These are phyloP conservation scores for Penicillium arizonense DNA, from an alignment of 495 filamentous ascomycete genomes.

Conservation along the genomic window DNA sequence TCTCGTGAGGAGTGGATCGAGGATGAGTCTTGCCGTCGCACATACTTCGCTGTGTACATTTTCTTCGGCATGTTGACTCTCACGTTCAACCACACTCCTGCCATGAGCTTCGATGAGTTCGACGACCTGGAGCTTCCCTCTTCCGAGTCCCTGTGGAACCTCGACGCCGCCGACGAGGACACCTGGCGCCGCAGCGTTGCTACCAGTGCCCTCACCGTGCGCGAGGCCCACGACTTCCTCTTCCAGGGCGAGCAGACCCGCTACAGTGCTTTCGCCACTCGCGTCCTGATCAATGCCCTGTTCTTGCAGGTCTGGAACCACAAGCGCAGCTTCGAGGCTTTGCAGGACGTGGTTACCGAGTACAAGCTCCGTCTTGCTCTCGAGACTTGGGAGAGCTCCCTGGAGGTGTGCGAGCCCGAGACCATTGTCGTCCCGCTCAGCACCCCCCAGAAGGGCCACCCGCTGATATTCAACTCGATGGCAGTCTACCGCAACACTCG, in stretches of 20 bases:
- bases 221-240: conserved; percentile 89
- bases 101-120: conserved; percentile 97
- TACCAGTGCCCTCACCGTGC: conserved; percentile 76
- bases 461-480: conserved; percentile 97
- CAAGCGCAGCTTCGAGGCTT: conserved; percentile 92
- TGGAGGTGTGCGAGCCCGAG: conserved; percentile 92
- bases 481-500: conserved; percentile 95
- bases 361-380: conserved; percentile 95
- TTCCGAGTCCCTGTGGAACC: conserved; percentile 92
- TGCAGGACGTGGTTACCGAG: conserved; percentile 96
- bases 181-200: conserved; percentile 75
- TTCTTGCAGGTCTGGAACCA: conserved; percentile 99
- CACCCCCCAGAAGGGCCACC: conserved; percentile 96
- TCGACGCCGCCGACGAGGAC: conserved; percentile 74
- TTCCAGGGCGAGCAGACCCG: conserved; percentile 89
- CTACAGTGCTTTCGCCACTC: conserved; percentile 96
- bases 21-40: conserved; percentile 93
- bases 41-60: conserved; percentile 99
- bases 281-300: conserved; percentile 97
- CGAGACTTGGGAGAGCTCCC: conserved; percentile 96
- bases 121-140: conserved; percentile 90
- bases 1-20: conserved; percentile 92
- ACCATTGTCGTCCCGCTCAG: conserved; percentile 86
- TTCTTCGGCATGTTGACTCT: conserved; percentile 96
- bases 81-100: conserved; percentile 96